phyloP scores from a whole-genome alignment of 148 eudicot genomes.

The Arbutus unedo region DNA sequence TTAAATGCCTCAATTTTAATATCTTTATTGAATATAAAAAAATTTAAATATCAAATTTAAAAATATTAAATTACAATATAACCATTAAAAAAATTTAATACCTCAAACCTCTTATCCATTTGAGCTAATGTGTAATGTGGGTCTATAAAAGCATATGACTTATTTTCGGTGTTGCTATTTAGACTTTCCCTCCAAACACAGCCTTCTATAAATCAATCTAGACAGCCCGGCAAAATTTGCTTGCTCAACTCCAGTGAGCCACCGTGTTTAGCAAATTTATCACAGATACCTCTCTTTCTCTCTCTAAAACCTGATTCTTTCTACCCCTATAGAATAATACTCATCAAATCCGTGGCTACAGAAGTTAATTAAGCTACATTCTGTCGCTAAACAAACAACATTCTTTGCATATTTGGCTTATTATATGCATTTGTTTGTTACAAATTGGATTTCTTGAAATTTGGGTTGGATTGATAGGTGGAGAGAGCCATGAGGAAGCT shows the following conservation, averaged over 20 bases:
- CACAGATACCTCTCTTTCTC: background rate
- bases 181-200: background rate
- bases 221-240: background rate
- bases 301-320: background rate
- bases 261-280: background rate
- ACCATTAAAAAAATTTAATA: too few species aligned
- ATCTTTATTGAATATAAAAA: too few species aligned
- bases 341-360: background rate
- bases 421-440: background rate
- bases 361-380: too few species aligned
- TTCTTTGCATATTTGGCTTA: background rate
- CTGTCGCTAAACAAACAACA: background rate
- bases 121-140: too few species aligned
- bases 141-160: too few species aligned
- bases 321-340: background rate
- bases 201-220: background rate
- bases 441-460: background rate
- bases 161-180: background rate
- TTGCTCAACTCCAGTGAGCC: background rate
- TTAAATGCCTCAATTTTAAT: too few species aligned
- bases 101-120: too few species aligned
- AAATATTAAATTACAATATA: too few species aligned
- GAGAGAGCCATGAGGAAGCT: conserved; percentile 22
- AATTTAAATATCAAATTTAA: too few species aligned
- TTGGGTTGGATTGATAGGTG: background rate